A percentile compares a stretch with the other conserved stretches of the same genome.
Evolutionary conservation across 1,284 basidiomycete species (phyloP).

Genomic region (Apiotrichum mycotoxinovorans): DNA sequence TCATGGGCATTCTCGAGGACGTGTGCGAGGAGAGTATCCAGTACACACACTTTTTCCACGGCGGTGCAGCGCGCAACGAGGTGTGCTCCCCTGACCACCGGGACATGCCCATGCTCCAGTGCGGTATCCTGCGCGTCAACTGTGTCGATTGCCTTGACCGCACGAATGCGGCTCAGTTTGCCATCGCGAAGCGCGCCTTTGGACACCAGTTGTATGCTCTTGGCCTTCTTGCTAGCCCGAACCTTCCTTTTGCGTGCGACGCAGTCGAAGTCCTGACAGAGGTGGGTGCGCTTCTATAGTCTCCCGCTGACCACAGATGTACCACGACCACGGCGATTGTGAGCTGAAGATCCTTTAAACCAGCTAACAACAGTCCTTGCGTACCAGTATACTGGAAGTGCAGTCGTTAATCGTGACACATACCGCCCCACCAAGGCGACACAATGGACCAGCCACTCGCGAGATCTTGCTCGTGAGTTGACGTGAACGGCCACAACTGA

Average conservation of each 20-base stretch:
- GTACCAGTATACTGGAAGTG: slow-evolving; percentile 93
- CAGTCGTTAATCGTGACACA: slow-evolving; percentile 93
- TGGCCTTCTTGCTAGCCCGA: slow-evolving; percentile 77
- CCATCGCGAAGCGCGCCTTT: slow-evolving; percentile 91
- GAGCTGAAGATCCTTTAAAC: slow-evolving; percentile 33
- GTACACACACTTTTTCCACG: slow-evolving; percentile 90
- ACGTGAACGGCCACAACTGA: not conserved
- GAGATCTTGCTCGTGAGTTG: slow-evolving; percentile 75
- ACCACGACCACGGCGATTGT: slow-evolving; percentile 95
- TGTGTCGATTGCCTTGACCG: slow-evolving; percentile 96
- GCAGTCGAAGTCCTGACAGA: slow-evolving; percentile 96
- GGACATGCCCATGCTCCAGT: slow-evolving; percentile 73
- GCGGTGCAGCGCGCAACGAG: slow-evolving; percentile 46
- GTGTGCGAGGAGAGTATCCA: slow-evolving; percentile 91
- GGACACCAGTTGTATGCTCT: slow-evolving; percentile 95
- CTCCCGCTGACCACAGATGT: slow-evolving; percentile 66
- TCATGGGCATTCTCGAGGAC: slow-evolving; percentile 92
- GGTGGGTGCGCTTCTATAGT: slow-evolving; percentile 13
- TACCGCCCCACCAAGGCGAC: slow-evolving; percentile 78
- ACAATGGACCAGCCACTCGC: slow-evolving; percentile 96
- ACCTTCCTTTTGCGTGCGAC: slow-evolving; percentile 85
- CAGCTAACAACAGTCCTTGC: slow-evolving; percentile 67
- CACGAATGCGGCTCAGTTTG: slow-evolving; percentile 97
- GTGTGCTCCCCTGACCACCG: slow-evolving; percentile 56
- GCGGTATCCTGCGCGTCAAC: slow-evolving; percentile 84